A percentile compares a stretch with the other conserved stretches of the same genome.
Evolutionary conservation across 2,329 filamentous ascomycete species (phyloP).

Genomic region (Cordyceps javanica): DNA sequence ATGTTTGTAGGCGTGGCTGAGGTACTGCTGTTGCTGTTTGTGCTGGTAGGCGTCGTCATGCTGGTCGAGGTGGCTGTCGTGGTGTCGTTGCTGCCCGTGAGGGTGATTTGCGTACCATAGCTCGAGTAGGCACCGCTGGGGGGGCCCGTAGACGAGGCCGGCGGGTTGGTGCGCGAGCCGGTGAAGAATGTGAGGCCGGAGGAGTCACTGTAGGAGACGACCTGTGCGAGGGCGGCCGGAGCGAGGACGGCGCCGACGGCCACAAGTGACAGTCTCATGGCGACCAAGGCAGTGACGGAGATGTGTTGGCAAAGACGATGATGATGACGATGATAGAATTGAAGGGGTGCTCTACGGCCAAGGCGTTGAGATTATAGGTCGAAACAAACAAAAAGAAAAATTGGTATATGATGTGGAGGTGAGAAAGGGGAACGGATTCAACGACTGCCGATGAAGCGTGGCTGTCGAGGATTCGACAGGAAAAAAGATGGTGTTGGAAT

Average conservation of each 20-base stretch:
- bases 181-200: slow-evolving; percentile 31
- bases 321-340: not conserved
- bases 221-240: slow-evolving; percentile 7
- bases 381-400: too few relatives aligned
- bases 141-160: slow-evolving; percentile 32
- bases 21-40: slow-evolving; percentile 25
- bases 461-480: not conserved
- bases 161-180: slow-evolving; percentile 31
- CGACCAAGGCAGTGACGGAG: not conserved
- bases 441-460: not conserved
- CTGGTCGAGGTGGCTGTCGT: slow-evolving; percentile 27
- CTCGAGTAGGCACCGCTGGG: slow-evolving; percentile 41
- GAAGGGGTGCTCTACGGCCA: not conserved
- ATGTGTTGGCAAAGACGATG: not conserved
- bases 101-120: slow-evolving; percentile 36
- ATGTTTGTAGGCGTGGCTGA: slow-evolving; percentile 57
- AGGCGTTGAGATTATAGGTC: not conserved
- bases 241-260: slow-evolving; percentile 1
- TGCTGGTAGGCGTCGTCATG: slow-evolving; percentile 24
- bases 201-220: slow-evolving; percentile 25
- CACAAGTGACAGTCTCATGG: slow-evolving; percentile 1
- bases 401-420: not conserved
- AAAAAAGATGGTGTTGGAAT: not conserved
- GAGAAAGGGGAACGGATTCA: not conserved
- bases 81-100: slow-evolving; percentile 26